Base-by-base conservation (phyloP, 192 early-diverging fungal species). In the Linnemannia hyalina region DNA sequence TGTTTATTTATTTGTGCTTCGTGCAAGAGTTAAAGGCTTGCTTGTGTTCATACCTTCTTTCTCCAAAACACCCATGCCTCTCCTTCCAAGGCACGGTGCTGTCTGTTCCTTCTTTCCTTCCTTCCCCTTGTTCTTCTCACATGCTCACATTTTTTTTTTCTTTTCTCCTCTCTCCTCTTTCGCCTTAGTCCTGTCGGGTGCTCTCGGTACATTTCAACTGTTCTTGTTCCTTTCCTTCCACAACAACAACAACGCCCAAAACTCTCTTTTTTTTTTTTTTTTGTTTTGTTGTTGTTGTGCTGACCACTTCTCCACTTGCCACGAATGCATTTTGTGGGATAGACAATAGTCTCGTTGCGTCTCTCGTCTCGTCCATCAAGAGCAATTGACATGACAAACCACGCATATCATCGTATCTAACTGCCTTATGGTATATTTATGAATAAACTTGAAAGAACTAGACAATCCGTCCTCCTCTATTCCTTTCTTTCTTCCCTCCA, bases 401-500 rank as follows among this genome's bases (percentile, higher is more conserved):
- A 60, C n/a, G n/a, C 55, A 60, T 60, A n/a, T 26, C n/a, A 1
- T 60, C 44, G 13, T 52, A 22, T 16, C 44, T 15, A 29, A 26
- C n/a, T 10, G n/a, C 54, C 6, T 60, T 10, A 26, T 60, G 55
- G 55, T 60, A 60, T 60, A 60, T 60, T 60, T 60, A 26, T 60
- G 55, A 26, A 7, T 23, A 4, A 38, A 42, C 2, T 20, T 1
- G 22, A 72, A 42, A 15, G 38, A 47, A 47, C 68, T 60, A 70
- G 68, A 70, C 35, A 40, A 38, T 70, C 38, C 68, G 13, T 70
- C 35, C 8, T 70, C 68, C 35, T 63, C 38, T 32, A 40, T 40
- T 38, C 68, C 71, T 41, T n/a, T 42, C 70, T 71, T 71, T 71
- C 71, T 73, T 47, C 71, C 10, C 52, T 73, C 71, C 41, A 4